Conservation (phyloP, 306 rosid species). For the Bauhinia variegata region DNA sequence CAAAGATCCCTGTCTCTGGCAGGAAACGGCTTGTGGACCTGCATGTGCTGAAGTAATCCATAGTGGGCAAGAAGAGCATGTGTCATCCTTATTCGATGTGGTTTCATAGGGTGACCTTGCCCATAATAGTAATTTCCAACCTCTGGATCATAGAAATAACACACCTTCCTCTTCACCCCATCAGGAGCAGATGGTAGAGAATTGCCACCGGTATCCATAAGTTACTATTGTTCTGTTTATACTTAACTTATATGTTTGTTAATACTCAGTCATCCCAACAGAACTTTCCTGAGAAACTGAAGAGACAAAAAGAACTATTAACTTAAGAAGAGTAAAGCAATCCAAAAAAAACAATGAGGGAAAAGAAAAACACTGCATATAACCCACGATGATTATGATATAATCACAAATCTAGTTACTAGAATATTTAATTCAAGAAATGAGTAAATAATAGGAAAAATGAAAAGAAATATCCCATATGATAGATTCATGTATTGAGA, state of each 20-base stretch:
- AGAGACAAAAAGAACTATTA: not conserved
- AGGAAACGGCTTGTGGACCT: constrained; percentile 88
- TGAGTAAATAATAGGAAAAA: too few species aligned
- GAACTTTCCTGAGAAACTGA: constrained; percentile 5
- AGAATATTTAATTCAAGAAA: too few species aligned
- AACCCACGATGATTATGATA: too few species aligned
- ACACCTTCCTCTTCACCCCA: constrained; percentile 79
- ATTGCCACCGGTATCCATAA: constrained; percentile 75
- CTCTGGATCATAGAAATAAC: constrained; percentile 85
- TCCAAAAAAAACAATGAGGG: too few species aligned
- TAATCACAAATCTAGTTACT: too few species aligned
- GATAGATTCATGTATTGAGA: not conserved
- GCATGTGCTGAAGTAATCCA: constrained; percentile 86
- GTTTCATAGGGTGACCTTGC: constrained; percentile 97
- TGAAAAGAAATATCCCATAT: constrained; percentile 1
- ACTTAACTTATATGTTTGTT: constrained; percentile 20
- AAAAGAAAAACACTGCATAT: too few species aligned
- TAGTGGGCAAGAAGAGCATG: constrained; percentile 90
- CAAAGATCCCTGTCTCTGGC: constrained; percentile 83
- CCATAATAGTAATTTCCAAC: constrained; percentile 92
- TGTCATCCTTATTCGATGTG: constrained; percentile 86
- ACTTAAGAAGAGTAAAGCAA: not conserved
- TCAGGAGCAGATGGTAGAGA: constrained; percentile 79
- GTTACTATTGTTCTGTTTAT: not conserved
- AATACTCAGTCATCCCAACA: constrained; percentile 31